Base-by-base conservation (phyloP, 805 yeast species). In the Candida rishiriensis region DNA sequence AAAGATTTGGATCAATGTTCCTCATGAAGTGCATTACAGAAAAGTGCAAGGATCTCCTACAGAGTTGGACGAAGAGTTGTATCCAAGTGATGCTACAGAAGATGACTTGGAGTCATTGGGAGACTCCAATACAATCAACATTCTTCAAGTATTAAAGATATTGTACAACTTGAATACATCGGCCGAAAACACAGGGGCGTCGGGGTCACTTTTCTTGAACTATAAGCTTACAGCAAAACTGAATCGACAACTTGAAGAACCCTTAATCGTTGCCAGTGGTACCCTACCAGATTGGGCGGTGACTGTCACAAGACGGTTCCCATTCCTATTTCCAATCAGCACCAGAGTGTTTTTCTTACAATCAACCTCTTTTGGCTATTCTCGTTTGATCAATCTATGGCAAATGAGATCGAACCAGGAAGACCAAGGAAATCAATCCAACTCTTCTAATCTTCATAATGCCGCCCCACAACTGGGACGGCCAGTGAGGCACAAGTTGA, bases 341-440 rank as follows among this genome's bases (percentile, higher is more conserved):
- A 79, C 93, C 0, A 73, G 97, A 46, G 71, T 85, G 36, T 76
- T 81, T 50, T 88, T 87, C 55, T 64, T 91, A 43, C 91, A 86
- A 52, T 81, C 90, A 8, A 88, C 97, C 0, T 89, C 97, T 0
- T 90, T 86, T 68, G 98, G 98, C 0, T 84, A 87, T 59, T 85
- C 95, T 1, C 72, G 97, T 44, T 67, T 88, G 38, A 83, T 91
- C 44, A 84, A 83, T 47, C 72, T 79, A 37, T 88, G 96, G 96
- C 85, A 79, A 53, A 57, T 66, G 4, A 70, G 76, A 46, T 69
- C 73, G 10, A 73, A 68, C 30, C 68, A 71, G 18, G 63, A 63
- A 26, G 65, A 58, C 12, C 66, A 63, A 9, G 68, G 63, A 9
- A 59, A 39, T 13, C 32, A 38, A 3, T 35, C 34, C 13, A 39